A percentile compares a stretch with the other conserved stretches of the same genome.
Evolutionary conservation across 805 yeast genomes (phyloP).

Genomic region (Ogataea philodendri): DNA sequence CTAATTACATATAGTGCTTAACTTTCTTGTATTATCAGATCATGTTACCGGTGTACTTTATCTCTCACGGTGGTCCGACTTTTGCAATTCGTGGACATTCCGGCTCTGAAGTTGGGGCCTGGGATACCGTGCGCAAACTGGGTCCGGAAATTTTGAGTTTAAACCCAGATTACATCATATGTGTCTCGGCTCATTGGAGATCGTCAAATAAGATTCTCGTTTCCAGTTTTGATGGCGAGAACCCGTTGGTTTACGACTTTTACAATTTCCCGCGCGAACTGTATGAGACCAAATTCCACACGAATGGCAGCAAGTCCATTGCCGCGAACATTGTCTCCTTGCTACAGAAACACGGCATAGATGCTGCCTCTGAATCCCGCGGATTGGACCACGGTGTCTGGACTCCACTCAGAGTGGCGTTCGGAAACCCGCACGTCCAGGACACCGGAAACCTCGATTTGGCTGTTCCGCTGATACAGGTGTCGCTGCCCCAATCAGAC

Average conservation of each 20-base stretch:
- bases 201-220: conserved; percentile 30
- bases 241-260: conserved; percentile 69
- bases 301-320: conserved; percentile 42
- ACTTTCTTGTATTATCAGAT: too few species aligned
- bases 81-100: conserved; percentile 55
- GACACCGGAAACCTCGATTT: conserved; percentile 42
- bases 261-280: conserved; percentile 66
- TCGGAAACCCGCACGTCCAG: conserved; percentile 39
- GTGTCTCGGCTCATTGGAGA: conserved; percentile 82
- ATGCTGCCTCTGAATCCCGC: conserved; percentile 45
- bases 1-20: too few species aligned
- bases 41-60: conserved; percentile 55
- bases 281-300: conserved; percentile 62
- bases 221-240: conserved; percentile 35
- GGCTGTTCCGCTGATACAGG: conserved; percentile 49
- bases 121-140: conserved; percentile 43
- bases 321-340: conserved; percentile 44
- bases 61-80: conserved; percentile 85
- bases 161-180: conserved; percentile 64
- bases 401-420: conserved; percentile 77
- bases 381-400: conserved; percentile 84
- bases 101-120: conserved; percentile 61
- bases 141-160: conserved; percentile 52
- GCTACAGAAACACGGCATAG: conserved; percentile 43
- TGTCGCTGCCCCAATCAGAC: conserved; percentile 44